Base-by-base conservation (phyloP, 225 moss, liverwort and hornwort species). In the Bryoerythrophyllum caledonicum region DNA sequence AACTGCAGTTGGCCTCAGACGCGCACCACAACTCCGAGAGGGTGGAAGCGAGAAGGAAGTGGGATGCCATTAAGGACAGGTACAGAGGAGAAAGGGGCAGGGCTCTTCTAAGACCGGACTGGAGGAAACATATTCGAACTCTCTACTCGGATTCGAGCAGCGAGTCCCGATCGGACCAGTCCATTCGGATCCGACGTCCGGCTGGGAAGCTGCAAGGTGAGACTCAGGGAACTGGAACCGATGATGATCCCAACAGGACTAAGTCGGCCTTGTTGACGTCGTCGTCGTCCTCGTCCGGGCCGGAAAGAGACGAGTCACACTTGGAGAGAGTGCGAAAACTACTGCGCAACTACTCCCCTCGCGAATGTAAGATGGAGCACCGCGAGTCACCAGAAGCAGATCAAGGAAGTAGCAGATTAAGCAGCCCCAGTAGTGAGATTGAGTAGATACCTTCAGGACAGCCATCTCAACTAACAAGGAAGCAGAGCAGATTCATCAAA, bases 201-300 rank as follows among this genome's bases (percentile, higher is more conserved):
- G 14, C 59, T 48, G 48, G 48, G 21, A 37, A 71, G 32, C 48
- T n/a, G 32, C 32, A 32, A 32, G 32, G 17, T 6, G 40, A 63
- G 6, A 23, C 0, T 4, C 14, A 10, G 41, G 35, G 5, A 30
- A 30, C 16, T 24, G 58, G 26, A 40, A 7, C 26, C 58, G 19
- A 59, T 24, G 14, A 32, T 24, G 26, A 73, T 65, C 13, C 14
- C 24, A 56, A 52, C 48, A 68, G 67, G 60, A n/a, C 74, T 5
- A 79, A n/a, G 46, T 79, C 67, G n/a, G n/a, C n/a, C 17, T 67
- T 74, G 68, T 35, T 68, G 24, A 53, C 74, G 23, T 19, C 74
- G 2, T 19, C 74, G 1, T 79, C 79, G 40, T 74, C 79, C 37
- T 74, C 79, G 20, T 74, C 79, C 25, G 48, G 5, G 48, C 10